A percentile compares a stretch with the other conserved stretches of the same genome.
Evolutionary conservation across 495 filamentous ascomycete genomes (phyloP).

Genomic region (Thermothielavioides terrestris): DNA sequence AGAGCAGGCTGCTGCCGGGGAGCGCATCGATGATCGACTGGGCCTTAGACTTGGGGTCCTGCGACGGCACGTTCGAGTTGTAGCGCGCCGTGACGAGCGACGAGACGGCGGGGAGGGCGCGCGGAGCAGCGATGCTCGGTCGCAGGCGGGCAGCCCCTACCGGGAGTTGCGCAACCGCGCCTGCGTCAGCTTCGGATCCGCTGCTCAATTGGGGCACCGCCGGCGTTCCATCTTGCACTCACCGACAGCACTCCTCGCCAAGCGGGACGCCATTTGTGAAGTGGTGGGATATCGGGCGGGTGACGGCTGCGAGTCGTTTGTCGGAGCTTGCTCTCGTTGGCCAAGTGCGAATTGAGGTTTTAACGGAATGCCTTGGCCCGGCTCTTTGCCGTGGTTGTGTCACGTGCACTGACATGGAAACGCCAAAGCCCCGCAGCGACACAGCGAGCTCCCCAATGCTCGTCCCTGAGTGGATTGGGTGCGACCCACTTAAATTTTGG

Average conservation of each 20-base stretch:
- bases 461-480: not conserved
- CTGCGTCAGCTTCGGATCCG: no score
- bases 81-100: conserved; percentile 54
- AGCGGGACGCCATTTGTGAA: conserved; percentile 88
- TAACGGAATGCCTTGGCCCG: conserved; percentile 33
- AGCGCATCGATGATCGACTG: conserved; percentile 89
- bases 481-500: conserved; percentile 25
- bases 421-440: not conserved
- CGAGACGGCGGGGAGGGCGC: conserved; percentile 62
- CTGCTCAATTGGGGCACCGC: conserved; percentile 17
- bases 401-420: conserved; percentile 22
- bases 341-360: conserved; percentile 43
- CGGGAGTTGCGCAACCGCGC: not conserved
- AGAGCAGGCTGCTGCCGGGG: conserved; percentile 73
- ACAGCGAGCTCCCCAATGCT: conserved; percentile 1
- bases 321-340: conserved; percentile 25
- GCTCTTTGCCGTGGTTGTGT: conserved; percentile 22
- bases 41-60: conserved; percentile 88
- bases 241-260: conserved; percentile 88
- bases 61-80: conserved; percentile 65
- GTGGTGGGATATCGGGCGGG: conserved; percentile 38
- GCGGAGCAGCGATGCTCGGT: conserved; percentile 56
- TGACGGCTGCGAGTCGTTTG: conserved; percentile 30
- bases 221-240: conserved; percentile 33
- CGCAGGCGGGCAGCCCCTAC: conserved; percentile 86